Percentiles rank a stretch among this genome's conserved stretches.
phyloP scores from a whole-genome alignment of 768 basidiomycete species.

The Lentinula aciculospora region DNA sequence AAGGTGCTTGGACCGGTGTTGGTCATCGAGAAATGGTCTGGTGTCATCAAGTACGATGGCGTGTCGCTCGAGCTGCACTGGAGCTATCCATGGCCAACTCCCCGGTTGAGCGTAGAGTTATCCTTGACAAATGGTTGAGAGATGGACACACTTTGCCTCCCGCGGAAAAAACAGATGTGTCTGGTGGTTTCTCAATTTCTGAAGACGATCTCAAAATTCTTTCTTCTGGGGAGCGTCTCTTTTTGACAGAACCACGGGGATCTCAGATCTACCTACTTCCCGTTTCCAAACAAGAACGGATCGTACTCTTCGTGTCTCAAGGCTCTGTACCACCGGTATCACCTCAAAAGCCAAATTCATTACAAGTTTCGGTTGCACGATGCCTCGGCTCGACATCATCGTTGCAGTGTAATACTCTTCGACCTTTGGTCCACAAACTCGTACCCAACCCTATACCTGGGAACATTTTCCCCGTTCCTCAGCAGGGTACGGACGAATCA shows the following conservation, averaged over 20 bases:
- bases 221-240: constrained; percentile 29
- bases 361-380: constrained; percentile 40
- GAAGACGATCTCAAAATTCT: constrained; percentile 29
- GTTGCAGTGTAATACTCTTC: constrained; percentile 31
- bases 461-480: constrained; percentile 55
- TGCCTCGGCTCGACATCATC: constrained; percentile 28
- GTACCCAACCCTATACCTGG: constrained; percentile 56
- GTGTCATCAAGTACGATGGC: constrained; percentile 97
- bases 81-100: constrained; percentile 44
- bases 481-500: constrained; percentile 68
- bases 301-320: constrained; percentile 56
- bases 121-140: constrained; percentile 65
- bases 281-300: constrained; percentile 19
- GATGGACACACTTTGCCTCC: constrained; percentile 49
- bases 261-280: constrained; percentile 50
- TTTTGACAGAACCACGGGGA: constrained; percentile 36
- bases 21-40: constrained; percentile 97
- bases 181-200: constrained; percentile 13
- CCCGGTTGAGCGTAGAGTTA: constrained; percentile 20
- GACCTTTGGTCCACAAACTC: constrained; percentile 48
- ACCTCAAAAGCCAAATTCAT: constrained; percentile 39
- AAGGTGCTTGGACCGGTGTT: constrained; percentile 92
- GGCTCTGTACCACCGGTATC: constrained; percentile 48
- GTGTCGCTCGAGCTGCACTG: constrained; percentile 73
- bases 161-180: background rate